Evolutionary conservation across 805 yeast genomes (phyloP), one percentile per base, ranked within the genome.

Genomic region (Hanseniaspora jakobsenii): DNA sequence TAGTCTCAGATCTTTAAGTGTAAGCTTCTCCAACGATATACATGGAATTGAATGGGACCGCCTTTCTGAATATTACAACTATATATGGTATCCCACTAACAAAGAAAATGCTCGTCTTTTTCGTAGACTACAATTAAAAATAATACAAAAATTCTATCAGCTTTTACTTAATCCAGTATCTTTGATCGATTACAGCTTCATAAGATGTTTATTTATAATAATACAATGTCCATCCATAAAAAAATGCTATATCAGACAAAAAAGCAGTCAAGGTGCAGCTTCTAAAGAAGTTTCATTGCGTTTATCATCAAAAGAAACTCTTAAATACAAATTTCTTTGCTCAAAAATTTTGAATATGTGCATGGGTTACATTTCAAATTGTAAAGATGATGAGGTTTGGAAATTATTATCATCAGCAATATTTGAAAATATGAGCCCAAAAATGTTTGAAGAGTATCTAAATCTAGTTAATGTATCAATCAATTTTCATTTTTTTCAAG

Each of bases 261-360:
- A n/a, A n/a, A n/a, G n/a, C n/a, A n/a, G n/a, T n/a, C n/a, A n/a
- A n/a, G n/a, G n/a, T n/a, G n/a, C n/a, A n/a, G n/a, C n/a, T n/a
- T n/a, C n/a, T n/a, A n/a, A n/a, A n/a, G n/a, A n/a, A n/a, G 70
- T 80, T n/a, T n/a, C n/a, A n/a, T n/a, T n/a, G n/a, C n/a, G n/a
- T n/a, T n/a, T n/a, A n/a, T n/a, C n/a, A n/a, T n/a, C n/a, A n/a
- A n/a, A n/a, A n/a, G n/a, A n/a, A n/a, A n/a, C 27, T 24, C 10
- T 10, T 24, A 24, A 24, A 24, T 24, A 7, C 6, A 24, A 10
- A 24, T 24, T 24, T 24, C 6, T 24, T 7, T 24, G 27, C n/a
- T 78, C 80, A 53, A 87, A 82, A 40, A 66, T 87, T 3, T 56
- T 78, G 19, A 82, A 81, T 55, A 66, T 86, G 31, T 63, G 74